Evolutionary conservation across 1,284 basidiomycete species (phyloP).

Genomic region (Veloboletus limbatus): DNA sequence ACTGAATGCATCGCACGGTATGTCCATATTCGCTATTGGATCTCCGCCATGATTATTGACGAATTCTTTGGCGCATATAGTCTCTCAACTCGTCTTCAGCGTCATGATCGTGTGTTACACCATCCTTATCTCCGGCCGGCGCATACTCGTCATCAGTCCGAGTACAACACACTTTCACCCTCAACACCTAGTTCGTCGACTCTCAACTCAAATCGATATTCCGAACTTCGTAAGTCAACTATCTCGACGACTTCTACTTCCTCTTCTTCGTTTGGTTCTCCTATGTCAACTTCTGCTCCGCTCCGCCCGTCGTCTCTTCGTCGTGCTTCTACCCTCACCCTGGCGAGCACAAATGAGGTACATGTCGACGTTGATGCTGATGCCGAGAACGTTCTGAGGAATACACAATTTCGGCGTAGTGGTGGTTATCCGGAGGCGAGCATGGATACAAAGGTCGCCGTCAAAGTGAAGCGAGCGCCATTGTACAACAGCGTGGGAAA

Average conservation of each 20-base stretch:
- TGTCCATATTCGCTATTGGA: slow-evolving; percentile 19
- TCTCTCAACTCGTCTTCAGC: slow-evolving; percentile 66
- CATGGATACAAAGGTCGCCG: slow-evolving; percentile 10
- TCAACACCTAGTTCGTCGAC: slow-evolving; percentile 69
- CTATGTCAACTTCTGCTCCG: slow-evolving; percentile 34
- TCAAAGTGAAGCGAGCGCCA: slow-evolving; percentile 45
- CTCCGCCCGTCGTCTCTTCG: slow-evolving; percentile 36
- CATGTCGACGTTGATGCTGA: slow-evolving; percentile 30
- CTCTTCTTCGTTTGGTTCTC: slow-evolving; percentile 35
- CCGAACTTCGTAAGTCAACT: slow-evolving; percentile 30
- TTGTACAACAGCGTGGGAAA: slow-evolving; percentile 37
- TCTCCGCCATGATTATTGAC: slow-evolving; percentile 12
- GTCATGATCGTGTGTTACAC: slow-evolving; percentile 55
- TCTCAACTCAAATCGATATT: slow-evolving; percentile 39
- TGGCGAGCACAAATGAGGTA: slow-evolving; percentile 33
- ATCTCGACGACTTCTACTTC: slow-evolving; percentile 27
- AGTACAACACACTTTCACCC: slow-evolving; percentile 41
- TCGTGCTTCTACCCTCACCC: slow-evolving; percentile 33
- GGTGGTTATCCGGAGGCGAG: slow-evolving; percentile 14
- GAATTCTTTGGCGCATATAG: slow-evolving; percentile 36
- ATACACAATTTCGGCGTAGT: slow-evolving; percentile 10
- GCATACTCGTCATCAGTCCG: slow-evolving; percentile 34
- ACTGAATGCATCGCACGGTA: slow-evolving; percentile 62
- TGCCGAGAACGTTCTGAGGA: slow-evolving; percentile 12
- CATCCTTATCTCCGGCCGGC: slow-evolving; percentile 58